A percentile compares a stretch with the other conserved stretches of the same genome.
Conservation (phyloP, 345 rosid genomes). For the Garcia nutans region DNA sequence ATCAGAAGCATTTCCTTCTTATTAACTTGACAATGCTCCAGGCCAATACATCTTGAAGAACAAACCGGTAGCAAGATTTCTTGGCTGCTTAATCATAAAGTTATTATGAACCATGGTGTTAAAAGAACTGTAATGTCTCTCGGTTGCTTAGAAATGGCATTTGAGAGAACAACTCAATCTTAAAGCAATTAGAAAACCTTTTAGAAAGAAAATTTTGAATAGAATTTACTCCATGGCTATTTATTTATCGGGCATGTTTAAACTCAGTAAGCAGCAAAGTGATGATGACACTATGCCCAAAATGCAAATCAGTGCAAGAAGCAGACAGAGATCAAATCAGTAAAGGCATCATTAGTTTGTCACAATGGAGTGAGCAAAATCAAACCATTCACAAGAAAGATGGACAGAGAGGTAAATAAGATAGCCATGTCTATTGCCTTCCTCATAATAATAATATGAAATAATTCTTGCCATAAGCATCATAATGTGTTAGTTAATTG, state of each 20-base stretch:
- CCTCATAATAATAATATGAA: background rate
- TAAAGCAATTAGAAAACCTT: background rate
- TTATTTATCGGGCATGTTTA: background rate
- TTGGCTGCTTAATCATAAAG: background rate
- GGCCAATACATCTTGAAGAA: background rate
- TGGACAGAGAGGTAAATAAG: background rate
- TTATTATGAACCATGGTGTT: background rate
- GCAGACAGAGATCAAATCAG: background rate
- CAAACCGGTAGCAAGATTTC: background rate
- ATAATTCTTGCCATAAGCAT: background rate
- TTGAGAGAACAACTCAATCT: conserved; percentile 1
- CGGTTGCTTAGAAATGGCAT: background rate
- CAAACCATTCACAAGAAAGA: background rate
- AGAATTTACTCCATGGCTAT: background rate
- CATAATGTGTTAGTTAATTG: background rate
- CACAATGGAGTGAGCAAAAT: background rate
- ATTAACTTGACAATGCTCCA: background rate
- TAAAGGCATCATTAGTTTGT: background rate
- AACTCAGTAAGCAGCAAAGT: background rate
- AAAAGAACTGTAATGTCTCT: background rate
- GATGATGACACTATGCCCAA: background rate
- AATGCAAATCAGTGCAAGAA: background rate
- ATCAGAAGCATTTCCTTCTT: background rate
- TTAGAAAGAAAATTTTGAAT: background rate
- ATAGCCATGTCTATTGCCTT: background rate